Percentiles rank a stretch among this genome's conserved stretches.
Conservation (phyloP, 306 rosid genomes). For the Pterocarpus santalinus region DNA sequence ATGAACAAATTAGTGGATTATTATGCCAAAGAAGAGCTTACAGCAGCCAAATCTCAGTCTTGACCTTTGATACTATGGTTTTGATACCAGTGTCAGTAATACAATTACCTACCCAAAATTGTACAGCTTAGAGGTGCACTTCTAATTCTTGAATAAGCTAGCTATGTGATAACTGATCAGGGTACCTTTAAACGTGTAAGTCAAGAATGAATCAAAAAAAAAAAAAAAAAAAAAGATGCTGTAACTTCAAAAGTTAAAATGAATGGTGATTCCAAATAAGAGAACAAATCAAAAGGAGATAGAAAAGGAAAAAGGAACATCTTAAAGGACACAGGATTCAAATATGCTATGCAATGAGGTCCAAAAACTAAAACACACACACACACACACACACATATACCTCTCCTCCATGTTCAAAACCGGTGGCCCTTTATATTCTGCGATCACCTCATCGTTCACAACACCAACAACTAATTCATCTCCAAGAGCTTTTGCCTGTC, state of each 20-base stretch:
- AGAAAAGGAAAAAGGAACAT: neutral
- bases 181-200: neutral
- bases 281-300: neutral
- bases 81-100: neutral
- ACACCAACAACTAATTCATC: conserved; percentile 96
- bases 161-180: neutral
- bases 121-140: neutral
- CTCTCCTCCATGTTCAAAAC: conserved; percentile 94
- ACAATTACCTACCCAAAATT: neutral
- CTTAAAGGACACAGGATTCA: neutral
- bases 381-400: conserved; percentile 41
- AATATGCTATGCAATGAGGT: conserved; percentile 13
- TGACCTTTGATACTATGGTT: neutral
- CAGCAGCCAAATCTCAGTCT: neutral
- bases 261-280: neutral
- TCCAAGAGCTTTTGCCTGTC: conserved; percentile 97
- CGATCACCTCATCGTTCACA: conserved; percentile 90
- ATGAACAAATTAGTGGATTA: neutral
- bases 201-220: neutral
- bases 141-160: conserved; percentile 9
- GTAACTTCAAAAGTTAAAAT: neutral
- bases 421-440: conserved; percentile 93
- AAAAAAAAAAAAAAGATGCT: too few relatives aligned
- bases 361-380: neutral
- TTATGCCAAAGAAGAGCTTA: neutral